phyloP scores from a whole-genome alignment of 306 rosid genomes.

The Corylus avellana region DNA sequence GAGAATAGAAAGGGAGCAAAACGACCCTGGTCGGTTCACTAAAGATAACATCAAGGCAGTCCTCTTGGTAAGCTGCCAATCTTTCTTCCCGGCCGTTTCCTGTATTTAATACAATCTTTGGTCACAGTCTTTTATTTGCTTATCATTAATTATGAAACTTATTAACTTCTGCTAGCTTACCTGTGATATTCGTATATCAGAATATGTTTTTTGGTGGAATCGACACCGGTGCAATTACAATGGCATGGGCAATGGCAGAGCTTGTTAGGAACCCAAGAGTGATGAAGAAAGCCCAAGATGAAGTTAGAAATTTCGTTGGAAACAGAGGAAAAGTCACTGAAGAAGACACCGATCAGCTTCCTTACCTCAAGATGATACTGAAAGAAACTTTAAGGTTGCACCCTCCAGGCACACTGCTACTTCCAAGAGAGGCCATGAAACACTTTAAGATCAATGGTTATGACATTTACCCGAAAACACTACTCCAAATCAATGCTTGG shows the following conservation, averaged over 20 bases:
- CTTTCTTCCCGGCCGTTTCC: not conserved
- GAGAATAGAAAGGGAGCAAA: constrained; percentile 35
- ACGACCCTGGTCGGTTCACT: not conserved
- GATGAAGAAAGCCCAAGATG: constrained; percentile 44
- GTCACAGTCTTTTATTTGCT: not conserved
- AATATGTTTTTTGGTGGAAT: constrained; percentile 46
- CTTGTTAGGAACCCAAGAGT: constrained; percentile 31
- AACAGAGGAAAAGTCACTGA: constrained; percentile 28
- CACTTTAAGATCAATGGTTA: constrained; percentile 27
- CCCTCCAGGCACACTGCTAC: constrained; percentile 40
- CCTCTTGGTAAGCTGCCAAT: constrained; percentile 28
- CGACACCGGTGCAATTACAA: constrained; percentile 31
- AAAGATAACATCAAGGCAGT: constrained; percentile 41
- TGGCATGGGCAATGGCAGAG: constrained; percentile 51
- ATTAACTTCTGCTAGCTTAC: not conserved
- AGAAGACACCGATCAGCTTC: constrained; percentile 25
- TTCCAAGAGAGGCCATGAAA: constrained; percentile 45
- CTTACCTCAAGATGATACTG: constrained; percentile 38
- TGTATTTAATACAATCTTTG: not conserved
- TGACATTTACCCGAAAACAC: constrained; percentile 32
- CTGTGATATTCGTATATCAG: not conserved
- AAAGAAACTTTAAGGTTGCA: constrained; percentile 54
- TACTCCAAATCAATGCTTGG: constrained; percentile 35
- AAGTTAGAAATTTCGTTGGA: constrained; percentile 17
- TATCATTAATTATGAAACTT: not conserved